Base-by-base conservation (phyloP, 805 yeast genomes). In the Schwanniomyces sp. region DNA sequence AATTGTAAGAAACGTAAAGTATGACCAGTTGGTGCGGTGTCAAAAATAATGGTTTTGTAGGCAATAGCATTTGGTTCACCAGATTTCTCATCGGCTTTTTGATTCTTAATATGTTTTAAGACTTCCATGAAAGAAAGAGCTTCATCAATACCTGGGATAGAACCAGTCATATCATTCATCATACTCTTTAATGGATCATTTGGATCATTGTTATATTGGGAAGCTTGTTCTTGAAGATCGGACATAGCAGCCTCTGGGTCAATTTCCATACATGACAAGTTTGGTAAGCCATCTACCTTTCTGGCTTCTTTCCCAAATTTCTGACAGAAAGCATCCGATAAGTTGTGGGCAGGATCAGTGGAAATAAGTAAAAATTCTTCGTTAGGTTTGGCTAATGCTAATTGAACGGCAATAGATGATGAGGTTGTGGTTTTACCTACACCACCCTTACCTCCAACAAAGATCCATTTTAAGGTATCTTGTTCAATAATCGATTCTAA, bases 21-120 rank as follows among this genome's bases (percentile, higher is more conserved):
- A 70, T 94, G 99, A 32, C 99, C 99, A 0, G 99, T 94, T 58
- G 99, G 99, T 0, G 99, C 99, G n/a, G 99, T 94, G 68, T 94
- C 99, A 62, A 94, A 94, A 55, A 94, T 90, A 54, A 94, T 91
- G 7, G 96, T 90, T 56, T 88, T 90, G 65, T 87, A 94, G 27
- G 65, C 51, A 40, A 63, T 53, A 30, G 53, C 54, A 32, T 57
- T 56, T 49, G 61, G 63, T 18, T 63, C 66, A 25, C 54, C 59
- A 10, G 52, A 47, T 11, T 53, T 64, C 26, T 54, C 53, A 27
- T 54, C 63, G 12, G 51, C 52, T 44, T 62, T 62, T 70, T 88
- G 94, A 55, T 80, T 83, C 70, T 91, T 91, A 69, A 94, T 91
- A 64, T 94, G 98, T 67, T 94, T 94, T 79, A 94, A 81, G 29